Conservation (phyloP, 1,284 basidiomycete species). For the Pterulicium gracile region DNA sequence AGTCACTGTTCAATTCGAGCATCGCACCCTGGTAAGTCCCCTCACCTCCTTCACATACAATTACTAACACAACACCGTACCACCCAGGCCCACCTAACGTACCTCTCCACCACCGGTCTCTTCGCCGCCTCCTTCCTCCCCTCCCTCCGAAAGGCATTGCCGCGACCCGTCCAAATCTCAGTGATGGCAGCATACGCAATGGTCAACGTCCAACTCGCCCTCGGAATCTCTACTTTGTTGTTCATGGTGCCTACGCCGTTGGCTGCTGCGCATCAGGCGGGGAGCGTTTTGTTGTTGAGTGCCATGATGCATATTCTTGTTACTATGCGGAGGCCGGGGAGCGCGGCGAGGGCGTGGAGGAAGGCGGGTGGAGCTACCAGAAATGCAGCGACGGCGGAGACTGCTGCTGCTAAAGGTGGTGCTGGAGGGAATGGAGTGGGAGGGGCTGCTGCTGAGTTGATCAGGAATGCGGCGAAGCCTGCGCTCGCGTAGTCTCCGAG, state of each 20-base stretch:
- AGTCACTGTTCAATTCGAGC: constrained; percentile 95
- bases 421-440: neutral
- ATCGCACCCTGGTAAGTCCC: constrained; percentile 75
- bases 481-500: too few species aligned
- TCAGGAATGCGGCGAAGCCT: neutral
- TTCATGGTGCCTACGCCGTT: constrained; percentile 92
- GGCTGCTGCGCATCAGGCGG: constrained; percentile 92
- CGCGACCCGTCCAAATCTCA: constrained; percentile 54
- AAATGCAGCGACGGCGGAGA: neutral
- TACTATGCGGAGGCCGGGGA: constrained; percentile 61
- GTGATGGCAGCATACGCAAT: constrained; percentile 67
- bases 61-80: too few species aligned
- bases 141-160: constrained; percentile 48
- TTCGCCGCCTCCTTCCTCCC: constrained; percentile 47
- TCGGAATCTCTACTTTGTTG: constrained; percentile 88
- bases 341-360: constrained; percentile 57
- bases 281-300: constrained; percentile 83
- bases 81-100: constrained; percentile 74
- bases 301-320: constrained; percentile 73
- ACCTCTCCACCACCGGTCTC: constrained; percentile 56
- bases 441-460: neutral
- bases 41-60: constrained; percentile 3
- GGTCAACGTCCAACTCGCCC: constrained; percentile 77
- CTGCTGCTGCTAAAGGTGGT: neutral
- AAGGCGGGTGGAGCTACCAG: constrained; percentile 17